Conservation (phyloP, 768 basidiomycete genomes). For the Cytidiella melzeri region DNA sequence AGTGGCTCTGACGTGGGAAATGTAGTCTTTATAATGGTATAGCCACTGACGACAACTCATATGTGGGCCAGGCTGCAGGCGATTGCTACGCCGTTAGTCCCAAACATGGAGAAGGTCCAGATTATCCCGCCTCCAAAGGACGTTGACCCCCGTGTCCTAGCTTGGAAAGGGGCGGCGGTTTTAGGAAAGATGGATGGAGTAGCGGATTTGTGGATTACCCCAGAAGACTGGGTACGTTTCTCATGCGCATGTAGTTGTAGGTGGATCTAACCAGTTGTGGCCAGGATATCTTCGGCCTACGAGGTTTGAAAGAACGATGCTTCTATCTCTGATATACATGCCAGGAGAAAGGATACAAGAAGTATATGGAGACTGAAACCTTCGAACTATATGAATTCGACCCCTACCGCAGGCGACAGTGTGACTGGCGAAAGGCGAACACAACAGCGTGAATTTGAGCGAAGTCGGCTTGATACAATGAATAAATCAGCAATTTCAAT, state of each 20-base stretch:
- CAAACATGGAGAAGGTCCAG: constrained; percentile 81
- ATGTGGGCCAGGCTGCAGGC: constrained; percentile 54
- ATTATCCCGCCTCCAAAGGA: constrained; percentile 95
- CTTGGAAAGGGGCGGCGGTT: constrained; percentile 93
- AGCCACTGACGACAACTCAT: no score
- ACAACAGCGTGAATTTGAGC: no score
- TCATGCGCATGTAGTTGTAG: neutral
- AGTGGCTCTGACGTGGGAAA: constrained; percentile 19
- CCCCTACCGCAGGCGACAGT: no score
- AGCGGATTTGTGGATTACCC: constrained; percentile 84
- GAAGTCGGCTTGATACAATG: no score
- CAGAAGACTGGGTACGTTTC: constrained; percentile 75
- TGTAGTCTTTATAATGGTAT: no score
- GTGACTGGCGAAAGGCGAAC: no score
- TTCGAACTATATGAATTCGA: no score
- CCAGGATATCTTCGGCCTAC: constrained; percentile 74
- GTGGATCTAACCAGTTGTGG: constrained; percentile 1
- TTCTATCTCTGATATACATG: constrained; percentile 75
- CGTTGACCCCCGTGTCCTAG: constrained; percentile 80
- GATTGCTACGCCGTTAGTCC: constrained; percentile 76
- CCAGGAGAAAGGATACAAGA: no score
- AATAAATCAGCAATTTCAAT: no score
- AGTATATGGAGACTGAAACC: no score
- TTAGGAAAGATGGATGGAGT: constrained; percentile 89
- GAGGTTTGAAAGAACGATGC: constrained; percentile 76